Percentiles rank a stretch among this genome's conserved stretches.
These are phyloP conservation scores for Eimeria necatrix DNA, from an alignment of 169 alveolate genomes.

Conservation along the genomic window DNA sequence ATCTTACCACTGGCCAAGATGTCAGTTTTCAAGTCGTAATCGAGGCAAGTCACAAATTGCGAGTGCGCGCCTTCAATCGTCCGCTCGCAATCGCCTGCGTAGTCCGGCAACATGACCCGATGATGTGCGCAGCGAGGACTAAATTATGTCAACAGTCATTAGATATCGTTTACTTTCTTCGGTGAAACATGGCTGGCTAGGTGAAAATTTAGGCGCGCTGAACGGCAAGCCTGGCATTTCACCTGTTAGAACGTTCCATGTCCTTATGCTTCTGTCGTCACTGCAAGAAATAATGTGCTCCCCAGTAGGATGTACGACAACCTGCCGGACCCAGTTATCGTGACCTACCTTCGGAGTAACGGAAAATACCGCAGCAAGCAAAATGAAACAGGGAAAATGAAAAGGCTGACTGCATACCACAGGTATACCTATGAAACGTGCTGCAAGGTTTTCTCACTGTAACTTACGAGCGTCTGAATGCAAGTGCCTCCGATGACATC, in stretches of 20 bases:
- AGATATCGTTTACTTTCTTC: too few species aligned
- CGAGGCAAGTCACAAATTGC: slow-evolving; percentile 70
- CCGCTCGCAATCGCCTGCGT: slow-evolving; percentile 61
- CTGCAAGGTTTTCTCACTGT: neutral
- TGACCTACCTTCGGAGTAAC: slow-evolving; percentile 34
- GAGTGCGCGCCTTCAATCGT: slow-evolving; percentile 44
- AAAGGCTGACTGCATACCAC: neutral
- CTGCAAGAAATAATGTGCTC: slow-evolving; percentile 58
- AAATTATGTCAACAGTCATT: neutral
- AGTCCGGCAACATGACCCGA: neutral
- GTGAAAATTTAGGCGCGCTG: too few species aligned
- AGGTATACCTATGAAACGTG: neutral
- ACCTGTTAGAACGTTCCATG: slow-evolving; percentile 68
- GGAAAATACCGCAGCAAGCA: neutral
- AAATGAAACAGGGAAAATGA: neutral
- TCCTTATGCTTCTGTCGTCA: slow-evolving; percentile 62
- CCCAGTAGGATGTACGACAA: slow-evolving; percentile 70
- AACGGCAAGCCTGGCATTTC: neutral
- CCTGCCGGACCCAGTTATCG: slow-evolving; percentile 75
- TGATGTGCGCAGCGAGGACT: neutral
- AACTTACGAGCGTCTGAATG: slow-evolving; percentile 53
- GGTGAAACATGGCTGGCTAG: too few species aligned
- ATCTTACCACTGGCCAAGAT: slow-evolving; percentile 72
- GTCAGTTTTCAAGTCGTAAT: neutral
- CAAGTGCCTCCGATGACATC: slow-evolving; percentile 53